Evolutionary conservation across 2,329 filamentous ascomycete species (phyloP), one percentile per base, ranked within the genome.

Genomic region (Aspergillus viridinutans): DNA sequence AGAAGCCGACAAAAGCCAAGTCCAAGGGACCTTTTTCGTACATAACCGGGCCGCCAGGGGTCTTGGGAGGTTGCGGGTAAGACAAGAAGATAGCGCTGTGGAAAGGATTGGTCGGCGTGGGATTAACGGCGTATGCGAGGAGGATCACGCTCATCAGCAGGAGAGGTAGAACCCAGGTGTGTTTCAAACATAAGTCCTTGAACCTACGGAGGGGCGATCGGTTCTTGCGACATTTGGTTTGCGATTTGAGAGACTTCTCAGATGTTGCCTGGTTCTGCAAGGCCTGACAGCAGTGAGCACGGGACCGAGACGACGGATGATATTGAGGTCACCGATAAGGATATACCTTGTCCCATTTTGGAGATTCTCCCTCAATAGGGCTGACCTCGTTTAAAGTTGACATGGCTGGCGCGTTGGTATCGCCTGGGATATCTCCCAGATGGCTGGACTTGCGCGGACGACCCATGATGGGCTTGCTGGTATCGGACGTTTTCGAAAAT

Each of bases 21-120:
- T 97, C 92, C 79, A 87, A 89, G 43, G 76, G 81, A n/a, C 92
- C 92, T 74, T 97, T 97, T 73, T 88, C 92, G 77, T 96, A 97
- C 69, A 92, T 89, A 26, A 79, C 74, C 20, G 79, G 74, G 58
- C 66, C 82, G 74, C 67, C 78, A 3, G 77, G 76, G 10, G 64
- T 69, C 58, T 76, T 74, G n/a, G 75, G 77, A 17, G 88, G 84
- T 57, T 92, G 81, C 56, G 85, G 84, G 78, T 97, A 97, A 52
- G 92, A 94, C 59, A 97, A 86, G 81, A 96, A 96, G 74, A 97
- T 86, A 73, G 91, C 92, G 74, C 81, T 83, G 76, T 90, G 83
- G 62, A 96, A 73, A 12, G 89, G 89, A 74, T 97, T 97, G 57
- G 87, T 85, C 59, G 87, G 81, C 65, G 83, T 85, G 4, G 92